Evolutionary conservation across 192 early-diverging fungal genomes (phyloP).

Genomic region (Powellomyces hirtus): DNA sequence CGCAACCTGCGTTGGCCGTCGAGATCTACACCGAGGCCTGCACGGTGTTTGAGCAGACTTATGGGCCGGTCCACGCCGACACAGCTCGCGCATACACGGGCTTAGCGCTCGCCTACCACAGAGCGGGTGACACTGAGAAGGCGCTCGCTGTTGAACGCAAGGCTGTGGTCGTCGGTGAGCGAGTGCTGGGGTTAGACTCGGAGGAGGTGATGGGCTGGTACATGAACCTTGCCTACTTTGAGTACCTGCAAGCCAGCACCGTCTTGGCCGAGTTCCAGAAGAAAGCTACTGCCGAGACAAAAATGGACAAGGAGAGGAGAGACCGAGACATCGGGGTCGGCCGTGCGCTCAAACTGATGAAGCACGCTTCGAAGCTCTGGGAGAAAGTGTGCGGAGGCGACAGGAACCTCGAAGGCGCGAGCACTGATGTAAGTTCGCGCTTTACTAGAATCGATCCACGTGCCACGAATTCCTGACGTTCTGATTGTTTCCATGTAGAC

Average conservation of each 20-base stretch:
- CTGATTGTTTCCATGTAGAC: background rate
- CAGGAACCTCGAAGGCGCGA: constrained; percentile 78
- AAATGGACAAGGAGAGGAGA: background rate
- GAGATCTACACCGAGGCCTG: constrained; percentile 83
- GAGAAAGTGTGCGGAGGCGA: constrained; percentile 69
- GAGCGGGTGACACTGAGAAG: constrained; percentile 65
- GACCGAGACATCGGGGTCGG: background rate
- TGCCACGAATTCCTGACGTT: background rate
- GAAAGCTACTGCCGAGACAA: background rate
- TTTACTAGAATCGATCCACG: background rate
- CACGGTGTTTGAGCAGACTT: constrained; percentile 88
- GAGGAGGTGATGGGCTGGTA: constrained; percentile 52
- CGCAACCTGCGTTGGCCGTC: constrained; percentile 73
- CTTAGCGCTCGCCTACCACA: constrained; percentile 80
- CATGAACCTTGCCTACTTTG: constrained; percentile 86
- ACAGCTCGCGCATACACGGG: constrained; percentile 81
- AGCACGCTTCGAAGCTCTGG: constrained; percentile 81
- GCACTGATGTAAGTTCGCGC: constrained; percentile 63
- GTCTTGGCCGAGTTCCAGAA: background rate
- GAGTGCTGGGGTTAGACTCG: constrained; percentile 82
- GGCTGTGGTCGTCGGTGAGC: constrained; percentile 82
- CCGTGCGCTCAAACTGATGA: constrained; percentile 63
- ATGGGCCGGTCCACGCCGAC: constrained; percentile 87
- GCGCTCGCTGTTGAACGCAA: constrained; percentile 63
- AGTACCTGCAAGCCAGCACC: constrained; percentile 46